These are phyloP conservation scores for Aspergillus homomorphus DNA, from an alignment of 495 filamentous ascomycete species.

Conservation along the genomic window DNA sequence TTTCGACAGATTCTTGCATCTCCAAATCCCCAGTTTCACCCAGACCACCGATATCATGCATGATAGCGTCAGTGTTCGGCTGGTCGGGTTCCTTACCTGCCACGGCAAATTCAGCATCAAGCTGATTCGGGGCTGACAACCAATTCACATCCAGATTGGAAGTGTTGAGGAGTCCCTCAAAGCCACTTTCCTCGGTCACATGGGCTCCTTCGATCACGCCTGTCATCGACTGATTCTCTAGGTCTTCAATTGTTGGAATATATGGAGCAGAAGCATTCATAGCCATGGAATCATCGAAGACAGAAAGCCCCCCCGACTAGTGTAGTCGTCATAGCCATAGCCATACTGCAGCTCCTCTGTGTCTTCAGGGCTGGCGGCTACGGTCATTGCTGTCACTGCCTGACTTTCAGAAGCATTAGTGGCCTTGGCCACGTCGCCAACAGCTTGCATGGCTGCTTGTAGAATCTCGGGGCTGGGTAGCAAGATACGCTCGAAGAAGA, in stretches of 20 bases:
- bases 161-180: neutral
- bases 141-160: neutral
- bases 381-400: too few species aligned
- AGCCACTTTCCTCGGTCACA: neutral
- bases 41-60: too few species aligned
- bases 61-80: neutral
- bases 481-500: conserved; percentile 38
- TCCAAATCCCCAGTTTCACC: neutral
- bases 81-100: neutral
- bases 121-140: neutral
- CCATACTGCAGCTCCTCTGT: too few species aligned
- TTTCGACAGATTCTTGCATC: neutral
- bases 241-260: neutral
- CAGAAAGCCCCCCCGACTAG: too few species aligned
- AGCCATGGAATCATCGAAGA: too few species aligned
- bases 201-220: neutral
- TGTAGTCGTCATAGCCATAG: too few species aligned
- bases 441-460: conserved; percentile 5
- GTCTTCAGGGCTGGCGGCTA: too few species aligned
- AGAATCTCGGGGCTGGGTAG: conserved; percentile 24
- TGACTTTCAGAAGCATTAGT: neutral
- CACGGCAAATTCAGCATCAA: neutral
- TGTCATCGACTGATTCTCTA: neutral
- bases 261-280: too few species aligned
- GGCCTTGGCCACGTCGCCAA: conserved; percentile 10